These are phyloP conservation scores for Pyrenochaeta sp. DNA, from an alignment of 2,329 filamentous ascomycete genomes.

Conservation along the genomic window DNA sequence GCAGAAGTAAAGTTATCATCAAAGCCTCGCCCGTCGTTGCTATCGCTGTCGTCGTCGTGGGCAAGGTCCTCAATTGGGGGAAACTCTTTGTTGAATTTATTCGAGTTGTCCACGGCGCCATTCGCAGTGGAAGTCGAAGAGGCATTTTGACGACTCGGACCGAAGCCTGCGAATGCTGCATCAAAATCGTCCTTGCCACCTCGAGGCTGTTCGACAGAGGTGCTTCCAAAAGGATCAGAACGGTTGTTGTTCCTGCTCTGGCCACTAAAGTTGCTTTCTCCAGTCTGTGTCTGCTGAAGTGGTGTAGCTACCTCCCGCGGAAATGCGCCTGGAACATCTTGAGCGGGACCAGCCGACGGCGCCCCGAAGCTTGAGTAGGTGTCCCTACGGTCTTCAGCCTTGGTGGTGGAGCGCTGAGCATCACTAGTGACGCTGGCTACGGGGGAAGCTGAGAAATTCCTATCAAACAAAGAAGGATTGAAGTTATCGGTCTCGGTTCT, in stretches of 20 bases:
- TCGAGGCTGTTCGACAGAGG: conserved; percentile 42
- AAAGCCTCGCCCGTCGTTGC: conserved; percentile 75
- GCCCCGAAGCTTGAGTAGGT: conserved; percentile 50
- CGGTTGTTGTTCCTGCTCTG: conserved; percentile 53
- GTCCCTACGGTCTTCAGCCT: conserved; percentile 51
- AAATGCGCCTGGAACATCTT: conserved; percentile 60
- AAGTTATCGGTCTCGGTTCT: conserved; percentile 48
- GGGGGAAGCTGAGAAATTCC: conserved; percentile 50
- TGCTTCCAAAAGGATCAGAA: conserved; percentile 52
- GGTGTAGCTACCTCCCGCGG: conserved; percentile 51
- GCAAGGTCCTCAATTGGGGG: conserved; percentile 91
- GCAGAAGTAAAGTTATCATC: conserved; percentile 89
- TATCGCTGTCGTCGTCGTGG: conserved; percentile 82
- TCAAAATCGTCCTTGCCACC: conserved; percentile 81
- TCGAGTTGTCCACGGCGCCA: conserved; percentile 47
- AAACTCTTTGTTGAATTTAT: conserved; percentile 78
- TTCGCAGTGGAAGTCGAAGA: conserved; percentile 46
- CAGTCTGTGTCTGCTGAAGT: conserved; percentile 59
- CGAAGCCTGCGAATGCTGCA: conserved; percentile 81
- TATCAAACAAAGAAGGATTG: conserved; percentile 47
- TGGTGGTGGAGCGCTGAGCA: conserved; percentile 43
- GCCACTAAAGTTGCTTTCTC: conserved; percentile 58
- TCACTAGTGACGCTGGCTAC: conserved; percentile 52
- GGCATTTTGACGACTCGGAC: conserved; percentile 60
- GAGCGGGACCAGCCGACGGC: conserved; percentile 31